These are phyloP conservation scores for Przewalskia tangutica DNA, from an alignment of 257 asterid genomes.

Conservation along the genomic window DNA sequence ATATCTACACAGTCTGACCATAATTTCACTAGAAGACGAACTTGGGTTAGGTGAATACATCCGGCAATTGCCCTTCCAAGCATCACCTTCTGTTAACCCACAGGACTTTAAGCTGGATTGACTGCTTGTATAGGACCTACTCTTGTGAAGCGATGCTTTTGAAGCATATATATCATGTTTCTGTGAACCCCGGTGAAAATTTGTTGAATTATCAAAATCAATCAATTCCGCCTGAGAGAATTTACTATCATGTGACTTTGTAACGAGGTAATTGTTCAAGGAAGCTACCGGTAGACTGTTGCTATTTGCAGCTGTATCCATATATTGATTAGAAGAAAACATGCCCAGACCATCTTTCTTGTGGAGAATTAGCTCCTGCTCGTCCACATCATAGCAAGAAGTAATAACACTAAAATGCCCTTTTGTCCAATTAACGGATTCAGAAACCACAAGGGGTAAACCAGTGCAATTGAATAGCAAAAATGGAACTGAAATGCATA, in stretches of 20 bases:
- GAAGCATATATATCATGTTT: constrained; percentile 10
- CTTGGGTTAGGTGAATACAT: constrained; percentile 77
- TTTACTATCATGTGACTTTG: constrained; percentile 6
- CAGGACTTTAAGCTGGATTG: constrained; percentile 30
- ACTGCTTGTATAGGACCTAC: constrained; percentile 24
- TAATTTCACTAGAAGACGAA: constrained; percentile 56
- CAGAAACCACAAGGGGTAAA: constrained; percentile 63
- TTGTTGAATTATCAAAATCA: constrained; percentile 17
- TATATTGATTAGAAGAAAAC: constrained; percentile 43
- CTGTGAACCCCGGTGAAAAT: constrained; percentile 10
- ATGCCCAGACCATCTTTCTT: constrained; percentile 69
- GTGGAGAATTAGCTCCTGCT: constrained; percentile 35
- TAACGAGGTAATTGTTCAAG: constrained; percentile 5
- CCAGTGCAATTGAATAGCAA: constrained; percentile 89
- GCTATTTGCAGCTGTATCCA: constrained; percentile 31
- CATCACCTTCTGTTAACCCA: constrained; percentile 29
- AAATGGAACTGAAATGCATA: constrained; percentile 67
- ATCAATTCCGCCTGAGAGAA: constrained; percentile 6
- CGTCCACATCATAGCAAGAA: constrained; percentile 70
- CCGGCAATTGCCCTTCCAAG: constrained; percentile 47
- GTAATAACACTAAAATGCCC: constrained; percentile 56
- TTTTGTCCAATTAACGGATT: constrained; percentile 47
- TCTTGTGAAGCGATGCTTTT: constrained; percentile 1
- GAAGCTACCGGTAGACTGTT: constrained; percentile 12
- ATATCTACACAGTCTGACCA: constrained; percentile 59